phyloP scores from a whole-genome alignment of 2,329 filamentous ascomycete genomes.

The Pseudophaeomoniella oleicola region DNA sequence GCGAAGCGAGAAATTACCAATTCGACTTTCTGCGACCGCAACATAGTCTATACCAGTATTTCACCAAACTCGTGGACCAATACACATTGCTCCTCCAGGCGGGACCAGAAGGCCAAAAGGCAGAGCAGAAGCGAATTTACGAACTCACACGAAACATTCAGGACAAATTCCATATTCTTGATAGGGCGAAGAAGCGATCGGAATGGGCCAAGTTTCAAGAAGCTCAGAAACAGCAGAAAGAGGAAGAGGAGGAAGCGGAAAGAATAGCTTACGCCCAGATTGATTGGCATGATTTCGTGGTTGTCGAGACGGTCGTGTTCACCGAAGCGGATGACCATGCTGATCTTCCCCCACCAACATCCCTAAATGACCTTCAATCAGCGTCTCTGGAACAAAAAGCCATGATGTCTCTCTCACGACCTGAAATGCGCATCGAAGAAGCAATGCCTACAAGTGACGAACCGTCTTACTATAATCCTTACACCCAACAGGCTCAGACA shows the following conservation, averaged over 20 bases:
- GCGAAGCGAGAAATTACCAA: slow-evolving; percentile 80
- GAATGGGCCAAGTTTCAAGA: slow-evolving; percentile 80
- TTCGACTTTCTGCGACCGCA: slow-evolving; percentile 94
- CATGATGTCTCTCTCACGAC: slow-evolving; percentile 65
- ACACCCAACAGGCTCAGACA: slow-evolving; percentile 22
- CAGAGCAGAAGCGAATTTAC: slow-evolving; percentile 56
- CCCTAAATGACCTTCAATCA: slow-evolving; percentile 80
- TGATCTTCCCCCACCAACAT: slow-evolving; percentile 77
- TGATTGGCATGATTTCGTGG: slow-evolving; percentile 95
- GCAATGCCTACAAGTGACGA: slow-evolving; percentile 72
- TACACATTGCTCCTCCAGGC: slow-evolving; percentile 67
- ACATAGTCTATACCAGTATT: slow-evolving; percentile 93
- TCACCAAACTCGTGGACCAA: slow-evolving; percentile 82
- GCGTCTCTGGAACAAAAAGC: slow-evolving; percentile 92
- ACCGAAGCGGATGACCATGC: slow-evolving; percentile 74
- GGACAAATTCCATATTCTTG: slow-evolving; percentile 67
- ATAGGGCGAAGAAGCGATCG: slow-evolving; percentile 68
- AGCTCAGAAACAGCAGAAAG: slow-evolving; percentile 72
- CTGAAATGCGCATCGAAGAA: slow-evolving; percentile 77
- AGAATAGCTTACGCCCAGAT: slow-evolving; percentile 67
- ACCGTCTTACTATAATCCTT: slow-evolving; percentile 22
- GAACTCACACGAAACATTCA: slow-evolving; percentile 61
- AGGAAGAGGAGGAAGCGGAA: slow-evolving; percentile 74
- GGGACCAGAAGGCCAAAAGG: slow-evolving; percentile 53
- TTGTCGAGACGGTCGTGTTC: slow-evolving; percentile 90